Base-by-base conservation (phyloP, 805 yeast species). In the Zygoascus flipseniorum region DNA sequence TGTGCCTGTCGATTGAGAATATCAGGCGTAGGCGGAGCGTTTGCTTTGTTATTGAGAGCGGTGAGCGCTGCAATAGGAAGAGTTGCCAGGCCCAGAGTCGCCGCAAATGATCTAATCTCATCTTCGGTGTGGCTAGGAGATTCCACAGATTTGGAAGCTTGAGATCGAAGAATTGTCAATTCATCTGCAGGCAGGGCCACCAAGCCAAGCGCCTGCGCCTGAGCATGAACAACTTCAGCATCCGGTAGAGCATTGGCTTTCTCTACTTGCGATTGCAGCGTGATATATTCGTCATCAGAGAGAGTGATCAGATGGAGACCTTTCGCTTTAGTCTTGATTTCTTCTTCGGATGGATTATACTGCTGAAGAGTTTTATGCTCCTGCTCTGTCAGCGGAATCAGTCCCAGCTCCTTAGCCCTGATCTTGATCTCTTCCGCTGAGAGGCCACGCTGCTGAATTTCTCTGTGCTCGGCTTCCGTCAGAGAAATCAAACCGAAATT, bases 401-500 rank as follows among this genome's bases (percentile, higher is more conserved):
- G 46, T n/a, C 41, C 41, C 8, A 46, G 41, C n/a, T 31, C 41
- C 23, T 46, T 46, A 46, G 49, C 49, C 47, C 55, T 58, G 14
- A 51, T 44, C 9, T 46, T 55, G 9, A 65, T 35, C 32, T 54
- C 57, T 8, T 52, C 56, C 8, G 3, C 23, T 8, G 39, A 35
- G 5, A 35, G 8, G 39, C 8, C 8, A n/a, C 9, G 39, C 16
- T 56, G 57, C 31, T 37, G 37, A 10, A 56, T 37, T 10, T 60
- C 56, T n/a, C 50, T 53, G 46, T 59, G 52, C 31, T 55, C 65
- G 13, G 46, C 58, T 31, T 46, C 41, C 0, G 63, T 60, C 16
- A 71, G 28, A 6, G 66, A 59, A 1, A 57, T 62, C 55, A 67
- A 57, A 9, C 68, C 69, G 39, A 56, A 54, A 0, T 45, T 55